These are phyloP conservation scores for Yamadazyma philogaea DNA, from an alignment of 805 yeast genomes.

Conservation along the genomic window DNA sequence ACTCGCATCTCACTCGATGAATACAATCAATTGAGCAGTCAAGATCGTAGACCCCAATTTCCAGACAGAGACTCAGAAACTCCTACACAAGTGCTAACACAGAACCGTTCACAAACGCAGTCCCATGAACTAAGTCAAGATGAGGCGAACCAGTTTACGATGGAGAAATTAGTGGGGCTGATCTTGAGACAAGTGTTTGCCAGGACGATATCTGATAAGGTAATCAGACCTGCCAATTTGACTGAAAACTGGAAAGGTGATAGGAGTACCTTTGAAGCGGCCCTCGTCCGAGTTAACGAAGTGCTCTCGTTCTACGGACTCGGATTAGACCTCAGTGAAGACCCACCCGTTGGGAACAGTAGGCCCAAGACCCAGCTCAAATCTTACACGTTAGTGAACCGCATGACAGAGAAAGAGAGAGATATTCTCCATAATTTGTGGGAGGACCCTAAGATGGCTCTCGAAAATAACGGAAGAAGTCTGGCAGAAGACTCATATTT, in stretches of 20 bases:
- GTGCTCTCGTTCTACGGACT: slow-evolving; percentile 3
- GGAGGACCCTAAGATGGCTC: slow-evolving; percentile 12
- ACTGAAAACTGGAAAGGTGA: slow-evolving; percentile 9
- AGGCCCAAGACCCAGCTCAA: slow-evolving; percentile 12
- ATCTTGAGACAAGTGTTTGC: slow-evolving; percentile 5
- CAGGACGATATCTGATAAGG: slow-evolving; percentile 1
- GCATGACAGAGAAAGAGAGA: slow-evolving; percentile 19
- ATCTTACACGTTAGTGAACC: slow-evolving; percentile 17
- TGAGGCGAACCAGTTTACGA: slow-evolving; percentile 1
- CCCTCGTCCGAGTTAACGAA: not conserved
- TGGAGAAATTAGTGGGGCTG: slow-evolving; percentile 13
- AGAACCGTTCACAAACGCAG: not conserved
- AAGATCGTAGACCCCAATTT: slow-evolving; percentile 18
- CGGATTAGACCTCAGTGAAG: slow-evolving; percentile 1
- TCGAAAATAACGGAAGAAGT: slow-evolving; percentile 10
- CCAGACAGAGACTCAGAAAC: slow-evolving; percentile 11
- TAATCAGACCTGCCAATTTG: slow-evolving; percentile 19
- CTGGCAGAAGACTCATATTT: slow-evolving; percentile 19
- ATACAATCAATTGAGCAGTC: slow-evolving; percentile 1
- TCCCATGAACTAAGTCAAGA: not conserved
- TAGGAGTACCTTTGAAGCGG: slow-evolving; percentile 16
- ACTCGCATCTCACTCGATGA: slow-evolving; percentile 4
- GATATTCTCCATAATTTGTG: slow-evolving; percentile 26
- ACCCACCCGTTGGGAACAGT: slow-evolving; percentile 1
- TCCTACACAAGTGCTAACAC: not conserved